Evolutionary conservation across 2,329 filamentous ascomycete genomes (phyloP), one percentile per base, ranked within the genome.

Genomic region (Coniella lustricola): DNA sequence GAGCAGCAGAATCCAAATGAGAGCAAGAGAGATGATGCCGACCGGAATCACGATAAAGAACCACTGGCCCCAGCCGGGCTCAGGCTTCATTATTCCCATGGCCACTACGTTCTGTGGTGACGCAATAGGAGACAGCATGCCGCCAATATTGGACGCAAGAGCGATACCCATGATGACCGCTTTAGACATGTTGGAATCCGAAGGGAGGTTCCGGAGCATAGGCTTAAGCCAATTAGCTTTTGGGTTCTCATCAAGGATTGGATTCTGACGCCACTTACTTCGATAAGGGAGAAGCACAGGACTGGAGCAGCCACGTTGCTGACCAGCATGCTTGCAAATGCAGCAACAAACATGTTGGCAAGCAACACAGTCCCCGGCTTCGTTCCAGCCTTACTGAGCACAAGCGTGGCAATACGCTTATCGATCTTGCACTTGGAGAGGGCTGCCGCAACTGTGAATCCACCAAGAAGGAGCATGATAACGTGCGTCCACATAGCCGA

Each of bases 401-500:
- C 87, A 60, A 97, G 89, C 1, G 91, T 96, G 2, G 93, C 93
- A 70, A 98, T 90, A 62, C 93, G 85, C 69, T 97, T 96, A 53
- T 95, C 93, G 60, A 98, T 97, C 57, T 90, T 93, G 67, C 95
- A 95, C 66, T 98, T 98, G 42, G 90, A 95, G 48, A 98, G 70
- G 0, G 93, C 94, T 0, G 93, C 93, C 9, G 93, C 93, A 46
- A 98, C 84, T 2, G 93, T 95, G 62, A 98, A 98, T 29, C 93
- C 93, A 57, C 93, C 93, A 0, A 98, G 81, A 18, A 98, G 75
- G 14, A 98, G 80, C 93, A 98, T 97, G 57, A 98, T 98, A 48
- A 98, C 93, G 0, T 93, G 91, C 3, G 91, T 96, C 93, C 93
- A 98, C 93, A 98, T 98, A 21, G 93, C 85, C 4, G 89, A 77